A percentile compares a stretch with the other conserved stretches of the same genome.
phyloP scores from a whole-genome alignment of 1,284 basidiomycete genomes.

The Apiotrichum sp. region DNA sequence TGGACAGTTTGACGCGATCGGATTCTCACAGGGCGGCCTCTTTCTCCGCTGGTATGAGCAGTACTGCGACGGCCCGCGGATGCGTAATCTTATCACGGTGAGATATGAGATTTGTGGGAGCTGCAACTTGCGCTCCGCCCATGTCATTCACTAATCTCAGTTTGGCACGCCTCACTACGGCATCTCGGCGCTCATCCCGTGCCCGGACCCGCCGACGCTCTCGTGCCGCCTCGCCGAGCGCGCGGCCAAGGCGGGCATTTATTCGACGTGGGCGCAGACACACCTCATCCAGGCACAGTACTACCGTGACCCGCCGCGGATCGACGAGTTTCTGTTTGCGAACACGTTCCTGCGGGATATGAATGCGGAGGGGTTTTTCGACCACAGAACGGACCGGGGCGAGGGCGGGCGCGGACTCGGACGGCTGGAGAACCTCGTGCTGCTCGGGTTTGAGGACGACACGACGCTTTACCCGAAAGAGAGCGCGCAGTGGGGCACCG shows the following conservation, averaged over 20 bases:
- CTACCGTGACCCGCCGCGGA: constrained; percentile 74
- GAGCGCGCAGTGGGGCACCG: constrained; percentile 42
- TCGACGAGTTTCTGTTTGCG: constrained; percentile 62
- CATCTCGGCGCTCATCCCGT: constrained; percentile 44
- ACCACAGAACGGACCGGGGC: constrained; percentile 10
- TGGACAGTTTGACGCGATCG: constrained; percentile 71
- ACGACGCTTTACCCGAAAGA: constrained; percentile 40
- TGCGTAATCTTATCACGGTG: constrained; percentile 76
- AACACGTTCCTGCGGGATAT: constrained; percentile 53
- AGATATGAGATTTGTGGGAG: neutral
- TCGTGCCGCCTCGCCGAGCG: constrained; percentile 69
- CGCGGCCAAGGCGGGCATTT: constrained; percentile 68
- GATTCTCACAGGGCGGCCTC: constrained; percentile 90
- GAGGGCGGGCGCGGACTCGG: constrained; percentile 31
- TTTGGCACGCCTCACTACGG: constrained; percentile 50
- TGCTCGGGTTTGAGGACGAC: constrained; percentile 47
- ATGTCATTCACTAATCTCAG: constrained; percentile 22
- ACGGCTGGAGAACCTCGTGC: constrained; percentile 43
- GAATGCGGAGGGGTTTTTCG: constrained; percentile 25
- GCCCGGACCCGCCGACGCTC: constrained; percentile 42
- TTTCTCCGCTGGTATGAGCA: constrained; percentile 88
- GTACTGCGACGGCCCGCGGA: constrained; percentile 67
- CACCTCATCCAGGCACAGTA: constrained; percentile 90
- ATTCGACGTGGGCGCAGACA: constrained; percentile 71
- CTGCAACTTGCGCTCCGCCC: neutral